Evolutionary conservation across 257 asterid species (phyloP).

Genomic region (Forsythia viridissima): DNA sequence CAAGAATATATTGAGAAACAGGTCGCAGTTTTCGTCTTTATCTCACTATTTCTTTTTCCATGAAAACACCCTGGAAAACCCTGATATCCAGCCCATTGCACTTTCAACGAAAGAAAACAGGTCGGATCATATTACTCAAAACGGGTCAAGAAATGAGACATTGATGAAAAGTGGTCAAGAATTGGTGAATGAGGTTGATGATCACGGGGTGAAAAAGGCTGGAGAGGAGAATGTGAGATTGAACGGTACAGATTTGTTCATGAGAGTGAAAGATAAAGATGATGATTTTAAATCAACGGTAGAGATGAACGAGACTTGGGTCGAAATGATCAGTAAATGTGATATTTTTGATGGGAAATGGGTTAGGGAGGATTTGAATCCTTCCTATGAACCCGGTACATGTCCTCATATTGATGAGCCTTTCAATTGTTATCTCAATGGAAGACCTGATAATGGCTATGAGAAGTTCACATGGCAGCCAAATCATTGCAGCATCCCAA

Average conservation of each 20-base stretch:
- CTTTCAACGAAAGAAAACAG: too few relatives aligned
- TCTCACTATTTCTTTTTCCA: not conserved
- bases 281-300: not conserved
- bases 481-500: slow-evolving; percentile 46
- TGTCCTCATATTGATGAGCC: slow-evolving; percentile 55
- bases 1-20: slow-evolving; percentile 24
- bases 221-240: not conserved
- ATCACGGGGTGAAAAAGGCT: not conserved
- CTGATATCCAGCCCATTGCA: not conserved
- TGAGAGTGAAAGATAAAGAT: too few relatives aligned
- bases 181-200: not conserved
- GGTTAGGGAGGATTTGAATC: slow-evolving; percentile 58
- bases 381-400: slow-evolving; percentile 55
- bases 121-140: not conserved
- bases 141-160: not conserved
- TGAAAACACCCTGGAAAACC: not conserved
- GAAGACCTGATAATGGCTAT: slow-evolving; percentile 47
- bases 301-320: slow-evolving; percentile 20
- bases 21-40: slow-evolving; percentile 19
- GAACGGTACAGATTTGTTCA: not conserved
- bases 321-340: slow-evolving; percentile 34
- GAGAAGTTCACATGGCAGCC: slow-evolving; percentile 62
- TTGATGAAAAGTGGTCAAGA: not conserved
- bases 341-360: slow-evolving; percentile 63
- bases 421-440: slow-evolving; percentile 54